Percentiles rank a stretch among this genome's conserved stretches.
Conservation (phyloP, 2,329 filamentous ascomycete species). For the Chaetomiaceae sp. region DNA sequence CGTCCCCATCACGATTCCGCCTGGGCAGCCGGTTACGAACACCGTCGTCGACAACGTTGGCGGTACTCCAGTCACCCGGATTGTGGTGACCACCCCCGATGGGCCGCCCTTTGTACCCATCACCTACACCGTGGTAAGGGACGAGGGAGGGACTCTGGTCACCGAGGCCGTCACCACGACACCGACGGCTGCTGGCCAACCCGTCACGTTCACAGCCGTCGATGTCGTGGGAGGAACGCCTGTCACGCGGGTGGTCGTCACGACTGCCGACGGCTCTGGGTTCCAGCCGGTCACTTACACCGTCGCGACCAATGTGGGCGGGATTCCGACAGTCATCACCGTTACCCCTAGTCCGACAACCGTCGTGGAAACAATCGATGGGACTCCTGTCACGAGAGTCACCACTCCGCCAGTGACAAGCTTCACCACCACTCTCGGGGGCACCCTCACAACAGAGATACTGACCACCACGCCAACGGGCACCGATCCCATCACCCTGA, state of each 20-base stretch:
- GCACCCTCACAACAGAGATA: conserved; percentile 26
- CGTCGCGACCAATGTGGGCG: conserved; percentile 26
- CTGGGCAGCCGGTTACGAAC: conserved; percentile 17
- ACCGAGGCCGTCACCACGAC: conserved; percentile 18
- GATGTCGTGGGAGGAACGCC: conserved; percentile 19
- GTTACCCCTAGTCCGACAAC: conserved; percentile 25
- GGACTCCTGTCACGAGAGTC: conserved; percentile 24
- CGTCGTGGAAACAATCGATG: conserved; percentile 26
- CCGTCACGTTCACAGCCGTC: conserved; percentile 22
- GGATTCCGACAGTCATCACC: conserved; percentile 26
- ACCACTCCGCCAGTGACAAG: conserved; percentile 26
- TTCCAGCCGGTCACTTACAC: conserved; percentile 27
- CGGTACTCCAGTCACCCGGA: conserved; percentile 15
- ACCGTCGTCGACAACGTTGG: conserved; percentile 17
- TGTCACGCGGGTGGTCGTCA: conserved; percentile 22
- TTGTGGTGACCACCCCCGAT: conserved; percentile 17
- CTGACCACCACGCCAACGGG: conserved; percentile 29
- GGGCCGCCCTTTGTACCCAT: conserved; percentile 17
- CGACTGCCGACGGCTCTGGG: conserved; percentile 15
- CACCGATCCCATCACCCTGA: conserved; percentile 25
- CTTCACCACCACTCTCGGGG: conserved; percentile 28
- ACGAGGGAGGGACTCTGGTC: conserved; percentile 15
- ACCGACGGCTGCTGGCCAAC: conserved; percentile 13
- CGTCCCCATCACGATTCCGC: conserved; percentile 13
- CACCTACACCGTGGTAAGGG: conserved; percentile 15